Conservation (phyloP, 306 rosid genomes). For the Hippophae gyantsensis region DNA sequence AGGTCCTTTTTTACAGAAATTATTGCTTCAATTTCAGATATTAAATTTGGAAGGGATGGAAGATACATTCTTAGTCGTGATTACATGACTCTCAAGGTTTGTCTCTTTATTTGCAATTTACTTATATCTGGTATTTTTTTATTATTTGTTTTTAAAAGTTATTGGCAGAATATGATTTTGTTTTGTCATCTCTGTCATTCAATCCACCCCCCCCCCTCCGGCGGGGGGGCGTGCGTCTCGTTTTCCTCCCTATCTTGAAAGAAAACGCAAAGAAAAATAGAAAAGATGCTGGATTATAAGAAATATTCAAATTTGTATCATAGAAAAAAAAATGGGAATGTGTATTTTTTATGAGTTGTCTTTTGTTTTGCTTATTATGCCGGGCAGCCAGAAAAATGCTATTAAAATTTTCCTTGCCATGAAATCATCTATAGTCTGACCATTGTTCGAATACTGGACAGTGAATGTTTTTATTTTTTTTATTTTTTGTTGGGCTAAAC, state of each 20-base stretch:
- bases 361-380: too few relatives aligned
- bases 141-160: constrained; percentile 14
- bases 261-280: too few relatives aligned
- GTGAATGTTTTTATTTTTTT: constrained; percentile 7
- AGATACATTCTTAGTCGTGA: constrained; percentile 86
- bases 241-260: too few relatives aligned
- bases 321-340: constrained; percentile 3
- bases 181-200: neutral
- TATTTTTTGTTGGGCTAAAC: constrained; percentile 11
- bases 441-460: too few relatives aligned
- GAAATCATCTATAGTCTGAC: too few relatives aligned
- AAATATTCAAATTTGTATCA: too few relatives aligned
- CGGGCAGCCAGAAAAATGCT: too few relatives aligned
- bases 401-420: too few relatives aligned
- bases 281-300: too few relatives aligned
- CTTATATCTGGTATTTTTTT: neutral
- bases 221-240: too few relatives aligned
- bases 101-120: neutral
- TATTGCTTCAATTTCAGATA: constrained; percentile 83
- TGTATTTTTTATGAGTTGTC: too few relatives aligned
- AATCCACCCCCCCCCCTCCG: too few relatives aligned
- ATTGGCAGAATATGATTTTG: neutral
- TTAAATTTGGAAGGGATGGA: constrained; percentile 78
- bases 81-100: constrained; percentile 79
- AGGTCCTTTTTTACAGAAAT: constrained; percentile 87